phyloP scores from a whole-genome alignment of 2,329 filamentous ascomycete genomes.

The Drechmeria coniospora region DNA sequence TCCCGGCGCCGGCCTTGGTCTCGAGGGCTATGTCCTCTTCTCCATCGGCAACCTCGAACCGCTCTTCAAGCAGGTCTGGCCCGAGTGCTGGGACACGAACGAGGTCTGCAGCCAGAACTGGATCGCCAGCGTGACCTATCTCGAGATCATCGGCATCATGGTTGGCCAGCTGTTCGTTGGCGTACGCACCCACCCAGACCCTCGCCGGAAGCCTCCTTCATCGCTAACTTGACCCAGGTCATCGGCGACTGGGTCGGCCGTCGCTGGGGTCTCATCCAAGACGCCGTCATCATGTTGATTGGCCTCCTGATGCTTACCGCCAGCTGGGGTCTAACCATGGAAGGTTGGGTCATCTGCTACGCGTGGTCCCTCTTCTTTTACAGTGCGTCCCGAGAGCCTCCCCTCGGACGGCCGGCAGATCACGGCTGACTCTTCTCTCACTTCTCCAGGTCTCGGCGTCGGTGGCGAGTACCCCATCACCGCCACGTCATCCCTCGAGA shows the following conservation, averaged over 20 bases:
- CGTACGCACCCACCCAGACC: too few relatives aligned
- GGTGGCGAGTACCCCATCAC: conserved; percentile 95
- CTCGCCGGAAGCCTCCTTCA: too few relatives aligned
- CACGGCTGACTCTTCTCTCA: background rate
- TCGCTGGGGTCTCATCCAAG: conserved; percentile 90
- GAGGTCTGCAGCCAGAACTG: conserved; percentile 62
- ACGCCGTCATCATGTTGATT: conserved; percentile 84
- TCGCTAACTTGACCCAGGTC: too few relatives aligned
- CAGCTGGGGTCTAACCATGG: conserved; percentile 71
- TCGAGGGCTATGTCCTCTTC: conserved; percentile 94
- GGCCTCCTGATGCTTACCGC: conserved; percentile 85
- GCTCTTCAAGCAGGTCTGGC: conserved; percentile 63
- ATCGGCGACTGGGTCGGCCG: conserved; percentile 67
- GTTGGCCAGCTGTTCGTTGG: conserved; percentile 82
- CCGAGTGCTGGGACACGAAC: conserved; percentile 56
- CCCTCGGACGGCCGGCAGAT: background rate
- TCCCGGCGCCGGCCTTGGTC: conserved; percentile 77
- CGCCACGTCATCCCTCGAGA: conserved; percentile 87
- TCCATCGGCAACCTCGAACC: conserved; percentile 88
- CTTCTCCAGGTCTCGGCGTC: conserved; percentile 33
- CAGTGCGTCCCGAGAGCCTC: conserved; percentile 6
- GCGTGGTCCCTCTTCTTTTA: conserved; percentile 83
- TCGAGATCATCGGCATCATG: conserved; percentile 92
- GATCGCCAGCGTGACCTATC: conserved; percentile 72
- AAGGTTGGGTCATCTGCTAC: conserved; percentile 97